Evolutionary conservation across 1,139 yeast genomes (phyloP).

Genomic region (Kurtzmaniella natalensis): DNA sequence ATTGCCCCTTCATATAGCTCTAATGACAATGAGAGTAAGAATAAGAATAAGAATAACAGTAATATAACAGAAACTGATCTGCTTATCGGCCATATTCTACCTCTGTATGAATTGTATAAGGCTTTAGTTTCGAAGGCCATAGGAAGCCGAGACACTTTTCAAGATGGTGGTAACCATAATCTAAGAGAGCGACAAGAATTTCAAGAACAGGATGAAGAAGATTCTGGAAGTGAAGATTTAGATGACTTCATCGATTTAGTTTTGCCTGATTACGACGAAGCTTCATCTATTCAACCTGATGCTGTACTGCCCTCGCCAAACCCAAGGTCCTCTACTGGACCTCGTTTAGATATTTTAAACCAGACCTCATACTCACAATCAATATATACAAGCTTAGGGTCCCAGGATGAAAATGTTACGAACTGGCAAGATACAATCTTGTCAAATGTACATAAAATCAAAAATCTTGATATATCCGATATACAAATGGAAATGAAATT

Average conservation of each 20-base stretch:
- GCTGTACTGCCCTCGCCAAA: not conserved
- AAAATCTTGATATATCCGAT: constrained; percentile 28
- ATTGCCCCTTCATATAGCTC: too few species aligned
- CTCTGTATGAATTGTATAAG: constrained; percentile 45
- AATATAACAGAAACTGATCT: too few species aligned
- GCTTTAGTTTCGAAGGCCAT: constrained; percentile 37
- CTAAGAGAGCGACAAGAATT: too few species aligned
- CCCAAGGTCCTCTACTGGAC: too few species aligned
- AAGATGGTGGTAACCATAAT: constrained; percentile 11
- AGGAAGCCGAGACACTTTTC: constrained; percentile 33
- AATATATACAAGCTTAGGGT: constrained; percentile 16
- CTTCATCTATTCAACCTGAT: not conserved
- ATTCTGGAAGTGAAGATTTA: too few species aligned
- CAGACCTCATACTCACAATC: too few species aligned
- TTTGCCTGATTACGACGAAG: constrained; percentile 13
- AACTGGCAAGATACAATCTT: constrained; percentile 37
- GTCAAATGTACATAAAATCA: constrained; percentile 33
- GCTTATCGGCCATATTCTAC: constrained; percentile 30
- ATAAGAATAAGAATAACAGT: too few species aligned
- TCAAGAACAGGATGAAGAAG: too few species aligned
- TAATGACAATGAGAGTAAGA: too few species aligned
- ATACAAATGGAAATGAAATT: constrained; percentile 26
- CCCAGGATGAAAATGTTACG: constrained; percentile 28
- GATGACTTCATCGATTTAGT: too few species aligned
- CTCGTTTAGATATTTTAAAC: too few species aligned